Evolutionary conservation across 2,329 filamentous ascomycete species (phyloP), one percentile per base, ranked within the genome.

Genomic region (Fusarium lyarnte): DNA sequence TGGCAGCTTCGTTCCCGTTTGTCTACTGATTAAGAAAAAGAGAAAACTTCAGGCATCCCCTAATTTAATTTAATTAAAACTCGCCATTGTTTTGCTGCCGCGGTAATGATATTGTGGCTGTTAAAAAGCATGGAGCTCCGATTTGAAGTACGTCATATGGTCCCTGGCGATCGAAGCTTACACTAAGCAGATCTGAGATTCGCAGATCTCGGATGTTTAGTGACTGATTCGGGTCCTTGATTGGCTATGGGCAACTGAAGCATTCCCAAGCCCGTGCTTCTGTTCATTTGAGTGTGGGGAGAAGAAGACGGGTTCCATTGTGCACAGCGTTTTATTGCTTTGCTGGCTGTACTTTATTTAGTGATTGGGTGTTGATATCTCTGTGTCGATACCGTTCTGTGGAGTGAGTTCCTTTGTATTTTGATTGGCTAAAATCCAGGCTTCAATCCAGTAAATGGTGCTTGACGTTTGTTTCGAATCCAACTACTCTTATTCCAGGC

Each of bases 141-240:
- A 82, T 82, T 71, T 72, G 61, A 74, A 74, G 70, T 74, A 73
- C 74, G 77, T 78, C 73, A 81, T 80, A 66, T 73, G 49, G 69
- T 72, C 61, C 70, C 68, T 74, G 63, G 66, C 69, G 80, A 82
- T 82, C 80, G 79, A 65, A 57, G 60, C 53, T 61, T 68, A 31
- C 21, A 63, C 68, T 51, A 53, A 42, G 49, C 19, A 69, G 74
- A 77, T 77, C 74, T 77, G 36, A 69, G 70, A 69, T 77, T 51
- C 17, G 33, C 17, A 64, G 45, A 58, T 63, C 38, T 63, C 12
- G 33, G 25, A 45, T n/a, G 43, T 38, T 64, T 51, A 36, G 58
- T 43, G 61, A 38, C 25, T 29, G 52, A 29, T 47, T 17, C 14
- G 13, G 21, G 23, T 42, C 23, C 46, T 16, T 59, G 46, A 61